Evolutionary conservation across 2,329 filamentous ascomycete species (phyloP).

Genomic region (Aspergillus pseudonomiae): DNA sequence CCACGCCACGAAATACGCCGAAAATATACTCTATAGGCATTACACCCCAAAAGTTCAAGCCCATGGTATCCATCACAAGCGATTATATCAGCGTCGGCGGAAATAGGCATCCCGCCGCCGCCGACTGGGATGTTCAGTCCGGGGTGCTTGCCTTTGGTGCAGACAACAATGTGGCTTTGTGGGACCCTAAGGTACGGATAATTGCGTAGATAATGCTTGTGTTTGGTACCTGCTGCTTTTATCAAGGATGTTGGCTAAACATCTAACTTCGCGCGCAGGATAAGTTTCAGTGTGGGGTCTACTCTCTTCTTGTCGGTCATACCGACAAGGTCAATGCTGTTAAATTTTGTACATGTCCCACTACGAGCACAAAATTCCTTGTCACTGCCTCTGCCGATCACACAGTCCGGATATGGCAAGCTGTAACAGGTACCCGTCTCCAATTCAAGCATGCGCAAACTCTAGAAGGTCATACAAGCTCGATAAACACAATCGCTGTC

Average conservation of each 20-base stretch:
- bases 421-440: constrained; percentile 24
- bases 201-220: neutral
- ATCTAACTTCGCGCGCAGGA: constrained; percentile 40
- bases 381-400: constrained; percentile 83
- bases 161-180: constrained; percentile 84
- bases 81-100: constrained; percentile 76
- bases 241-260: neutral
- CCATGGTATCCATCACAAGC: constrained; percentile 43
- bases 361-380: constrained; percentile 59
- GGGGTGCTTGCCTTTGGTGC: constrained; percentile 85
- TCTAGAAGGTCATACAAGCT: constrained; percentile 68
- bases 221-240: neutral
- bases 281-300: constrained; percentile 59
- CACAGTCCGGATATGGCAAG: constrained; percentile 66
- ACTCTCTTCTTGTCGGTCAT: constrained; percentile 72
- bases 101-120: constrained; percentile 85
- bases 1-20: neutral
- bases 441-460: constrained; percentile 52
- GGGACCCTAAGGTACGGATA: constrained; percentile 72
- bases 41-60: constrained; percentile 1
- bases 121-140: constrained; percentile 76
- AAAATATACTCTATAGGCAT: neutral
- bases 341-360: constrained; percentile 67
- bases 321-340: constrained; percentile 79
- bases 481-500: constrained; percentile 67